Conservation (phyloP, 2,329 filamentous ascomycete species). For the Rhytidhysteron rufulum region DNA sequence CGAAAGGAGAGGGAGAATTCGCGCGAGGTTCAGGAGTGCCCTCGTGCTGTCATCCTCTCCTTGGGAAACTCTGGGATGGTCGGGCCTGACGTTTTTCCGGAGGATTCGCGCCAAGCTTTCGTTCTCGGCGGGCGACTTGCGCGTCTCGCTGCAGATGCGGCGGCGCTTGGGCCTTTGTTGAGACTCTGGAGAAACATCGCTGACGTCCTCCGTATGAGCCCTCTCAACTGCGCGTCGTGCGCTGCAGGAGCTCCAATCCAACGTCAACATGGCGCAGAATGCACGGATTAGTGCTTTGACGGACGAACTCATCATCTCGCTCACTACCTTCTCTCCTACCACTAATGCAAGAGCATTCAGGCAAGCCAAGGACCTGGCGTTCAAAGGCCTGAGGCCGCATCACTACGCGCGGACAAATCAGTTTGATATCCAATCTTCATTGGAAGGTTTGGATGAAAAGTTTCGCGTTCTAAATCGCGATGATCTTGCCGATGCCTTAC, state of each 20-base stretch:
- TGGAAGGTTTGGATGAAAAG: conserved; percentile 68
- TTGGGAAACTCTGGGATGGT: not conserved
- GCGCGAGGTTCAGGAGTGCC: too few species aligned
- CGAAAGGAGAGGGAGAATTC: conserved; percentile 2
- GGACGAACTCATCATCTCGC: conserved; percentile 65
- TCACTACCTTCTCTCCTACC: conserved; percentile 49
- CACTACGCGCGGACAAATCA: conserved; percentile 46
- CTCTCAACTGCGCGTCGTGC: too few species aligned
- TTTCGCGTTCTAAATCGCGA: conserved; percentile 79
- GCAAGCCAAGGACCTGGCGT: conserved; percentile 36
- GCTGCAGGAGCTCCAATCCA: too few species aligned
- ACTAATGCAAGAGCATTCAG: conserved; percentile 34
- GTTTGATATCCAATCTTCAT: conserved; percentile 42
- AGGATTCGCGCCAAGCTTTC: too few species aligned
- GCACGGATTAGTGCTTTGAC: conserved; percentile 61
- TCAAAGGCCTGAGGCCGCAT: conserved; percentile 36
- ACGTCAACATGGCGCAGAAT: conserved; percentile 70
- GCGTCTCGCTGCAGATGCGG: not conserved
- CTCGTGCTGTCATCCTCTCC: not conserved
- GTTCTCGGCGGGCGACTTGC: too few species aligned
- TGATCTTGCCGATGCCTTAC: conserved; percentile 68
- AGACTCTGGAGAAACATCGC: too few species aligned
- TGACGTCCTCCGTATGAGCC: too few species aligned
- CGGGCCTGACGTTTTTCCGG: not conserved
- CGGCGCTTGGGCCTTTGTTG: not conserved